Conservation (phyloP, 1,284 basidiomycete species). For the Ceratobasidium sp. region DNA sequence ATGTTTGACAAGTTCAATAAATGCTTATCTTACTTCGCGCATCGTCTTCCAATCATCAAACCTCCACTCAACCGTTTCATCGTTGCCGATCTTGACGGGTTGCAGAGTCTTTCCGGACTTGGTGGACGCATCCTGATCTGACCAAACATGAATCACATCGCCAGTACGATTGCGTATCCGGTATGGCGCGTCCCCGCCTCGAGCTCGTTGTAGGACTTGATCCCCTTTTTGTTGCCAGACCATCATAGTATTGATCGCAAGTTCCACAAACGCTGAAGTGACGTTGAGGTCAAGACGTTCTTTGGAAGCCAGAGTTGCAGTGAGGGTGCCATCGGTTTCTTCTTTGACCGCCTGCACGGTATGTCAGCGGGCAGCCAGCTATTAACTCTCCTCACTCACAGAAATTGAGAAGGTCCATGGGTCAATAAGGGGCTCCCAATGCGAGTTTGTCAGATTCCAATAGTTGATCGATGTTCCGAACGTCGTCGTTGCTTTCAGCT, state of each 20-base stretch:
- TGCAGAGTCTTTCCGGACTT: constrained; percentile 59
- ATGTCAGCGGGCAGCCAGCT: constrained; percentile 9
- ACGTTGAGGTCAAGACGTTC: constrained; percentile 93
- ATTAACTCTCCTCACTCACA: constrained; percentile 59
- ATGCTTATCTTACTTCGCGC: constrained; percentile 75
- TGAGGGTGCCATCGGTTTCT: constrained; percentile 65
- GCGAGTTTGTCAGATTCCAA: constrained; percentile 97
- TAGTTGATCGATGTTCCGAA: constrained; percentile 89
- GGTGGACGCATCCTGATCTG: constrained; percentile 70
- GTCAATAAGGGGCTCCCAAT: constrained; percentile 99
- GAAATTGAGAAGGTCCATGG: constrained; percentile 91
- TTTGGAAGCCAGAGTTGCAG: constrained; percentile 75
- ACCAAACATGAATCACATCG: constrained; percentile 82
- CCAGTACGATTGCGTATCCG: constrained; percentile 93
- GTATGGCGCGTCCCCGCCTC: constrained; percentile 94
- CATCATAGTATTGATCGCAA: constrained; percentile 79
- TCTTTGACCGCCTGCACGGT: constrained; percentile 64
- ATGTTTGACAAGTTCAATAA: constrained; percentile 1
- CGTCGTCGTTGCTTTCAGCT: constrained; percentile 86
- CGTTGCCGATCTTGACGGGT: constrained; percentile 71
- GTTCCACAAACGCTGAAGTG: constrained; percentile 91
- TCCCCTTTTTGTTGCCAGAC: constrained; percentile 81
- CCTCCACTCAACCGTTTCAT: constrained; percentile 90
- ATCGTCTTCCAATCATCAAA: constrained; percentile 97
- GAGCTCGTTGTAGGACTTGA: constrained; percentile 73